Evolutionary conservation across 345 rosid genomes (phyloP), one percentile per base, ranked within the genome.

Genomic region (Fremontodendron californicum): DNA sequence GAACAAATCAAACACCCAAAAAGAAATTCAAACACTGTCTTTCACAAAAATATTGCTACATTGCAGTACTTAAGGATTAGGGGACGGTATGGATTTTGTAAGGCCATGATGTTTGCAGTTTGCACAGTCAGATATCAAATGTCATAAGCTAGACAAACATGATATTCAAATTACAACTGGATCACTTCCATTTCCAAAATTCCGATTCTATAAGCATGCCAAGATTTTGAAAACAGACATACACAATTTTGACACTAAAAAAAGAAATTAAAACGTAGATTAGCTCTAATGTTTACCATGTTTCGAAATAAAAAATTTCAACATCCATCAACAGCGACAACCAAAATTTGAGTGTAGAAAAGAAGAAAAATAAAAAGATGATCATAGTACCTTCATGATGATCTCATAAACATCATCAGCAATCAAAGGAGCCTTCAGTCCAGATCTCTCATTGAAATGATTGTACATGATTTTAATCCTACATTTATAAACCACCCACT

Each of bases 321-420:
- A 73, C 10, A 16, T 7, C 57, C 3, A 16, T 35, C 37, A 52
- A 39, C 33, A 57, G 35, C 37, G 21, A 46, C 48, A 39, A 55
- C n/a, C 71, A 61, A 21, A 8, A 51, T 33, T 43, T 15, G n/a
- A 31, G 8, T 3, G 12, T 31, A 65, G 8, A 25, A 54, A 42
- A 25, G 11, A 78, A 54, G 5, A 39, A 4, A 46, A 12, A 21
- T 23, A 45, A 42, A 6, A 19, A 13, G 1, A 39, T 25, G 0
- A 21, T 11, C 1, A 69, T 21, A 15, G 3, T 48, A 91, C 99
- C 98, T 89, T 82, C 92, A 92, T 92, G 51, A 96, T 92, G 31
- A 96, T 90, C 27, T 92, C 97, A 78, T 83, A 94, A 25, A 92
- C 92, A 84, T 96, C 98, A 80, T 94, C 97, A 77, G 98, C 97